Base-by-base conservation (phyloP, 331 rosid genomes). In the Quercus lobata region DNA sequence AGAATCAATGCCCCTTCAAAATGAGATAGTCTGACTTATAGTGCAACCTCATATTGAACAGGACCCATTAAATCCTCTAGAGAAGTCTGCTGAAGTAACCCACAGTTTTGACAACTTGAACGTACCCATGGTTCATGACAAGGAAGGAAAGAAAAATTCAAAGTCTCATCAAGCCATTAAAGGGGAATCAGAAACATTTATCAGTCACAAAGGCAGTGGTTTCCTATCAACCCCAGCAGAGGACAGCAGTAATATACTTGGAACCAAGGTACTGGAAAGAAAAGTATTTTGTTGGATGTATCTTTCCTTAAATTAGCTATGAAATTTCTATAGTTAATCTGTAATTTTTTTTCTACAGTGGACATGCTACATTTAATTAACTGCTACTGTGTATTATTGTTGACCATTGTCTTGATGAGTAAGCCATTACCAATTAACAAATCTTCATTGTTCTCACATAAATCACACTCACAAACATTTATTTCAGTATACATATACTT, bases 31-130 rank as follows among this genome's bases (percentile, higher is more conserved):
- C 17, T 56, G 18, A 76, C n/a, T 82, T 41, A 34, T 66, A 69
- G 54, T 72, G 56, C 73, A 41, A 41, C 66, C 7, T 75, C n/a
- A 56, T 16, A 15, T 57, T 84, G 65, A 78, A 62, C 72, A 88
- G 87, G 86, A 81, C n/a, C 19, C 56, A 14, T 54, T 65, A 8
- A 57, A 60, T 81, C 79, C 58, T 24, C 71, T 58, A 14, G 62
- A 55, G 16, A 81, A 27, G 24, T 53, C 69, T 55, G 35, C 80
- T 10, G 56, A 70, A 24, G 83, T 80, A 80, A 57, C 61, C 74
- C 78, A 56, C 54, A 46, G 10, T 58, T 10, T 58, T 58, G 41
- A 46, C 34, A 62, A 22, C 52, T 22, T 44, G 57, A 63, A 14
- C 18, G 75, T 60, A 75, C 24, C 57, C 52, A 58, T 62, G 68